Percentiles rank a stretch among this genome's conserved stretches.
Evolutionary conservation across 805 yeast species (phyloP).

Genomic region (Candida pseudofarinosa): DNA sequence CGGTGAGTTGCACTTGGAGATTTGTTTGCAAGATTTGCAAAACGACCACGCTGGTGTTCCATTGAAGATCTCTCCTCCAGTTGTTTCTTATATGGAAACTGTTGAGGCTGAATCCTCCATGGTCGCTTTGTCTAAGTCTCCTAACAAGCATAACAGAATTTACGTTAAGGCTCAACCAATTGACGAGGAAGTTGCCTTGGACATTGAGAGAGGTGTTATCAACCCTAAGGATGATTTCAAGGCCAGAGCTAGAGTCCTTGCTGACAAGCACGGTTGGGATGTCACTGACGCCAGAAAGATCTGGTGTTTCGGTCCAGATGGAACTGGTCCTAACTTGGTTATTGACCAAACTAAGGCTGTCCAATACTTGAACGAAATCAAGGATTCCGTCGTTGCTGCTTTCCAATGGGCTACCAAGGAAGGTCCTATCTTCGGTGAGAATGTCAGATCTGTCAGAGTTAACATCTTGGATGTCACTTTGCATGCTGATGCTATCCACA

Average conservation of each 20-base stretch:
- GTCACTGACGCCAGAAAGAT: constrained; percentile 99
- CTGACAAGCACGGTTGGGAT: constrained; percentile 99
- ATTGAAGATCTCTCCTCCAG: constrained; percentile 95
- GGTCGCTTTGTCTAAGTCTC: constrained; percentile 97
- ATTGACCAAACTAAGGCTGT: constrained; percentile 99
- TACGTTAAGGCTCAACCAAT: constrained; percentile 96
- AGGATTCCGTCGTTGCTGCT: constrained; percentile 99
- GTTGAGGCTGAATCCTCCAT: constrained; percentile 91
- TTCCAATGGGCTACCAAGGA: constrained; percentile 99
- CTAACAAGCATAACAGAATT: constrained; percentile 99
- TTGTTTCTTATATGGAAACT: constrained; percentile 98
- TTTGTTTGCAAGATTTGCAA: constrained; percentile 92
- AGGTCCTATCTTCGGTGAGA: constrained; percentile 98
- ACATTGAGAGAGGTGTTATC: constrained; percentile 90
- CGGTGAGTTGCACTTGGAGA: constrained; percentile 99
- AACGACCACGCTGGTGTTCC: constrained; percentile 99
- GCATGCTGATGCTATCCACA: constrained; percentile 99
- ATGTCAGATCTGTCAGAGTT: constrained; percentile 91
- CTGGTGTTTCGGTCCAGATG: constrained; percentile 99
- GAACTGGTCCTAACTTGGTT: constrained; percentile 97
- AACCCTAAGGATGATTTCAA: constrained; percentile 97
- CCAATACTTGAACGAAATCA: constrained; percentile 97
- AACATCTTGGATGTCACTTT: constrained; percentile 98
- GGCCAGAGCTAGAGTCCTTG: constrained; percentile 97
- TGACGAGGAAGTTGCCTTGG: constrained; percentile 86